A percentile compares a stretch with the other conserved stretches of the same genome.
Conservation (phyloP, 768 basidiomycete genomes). For the Russula brevipes region DNA sequence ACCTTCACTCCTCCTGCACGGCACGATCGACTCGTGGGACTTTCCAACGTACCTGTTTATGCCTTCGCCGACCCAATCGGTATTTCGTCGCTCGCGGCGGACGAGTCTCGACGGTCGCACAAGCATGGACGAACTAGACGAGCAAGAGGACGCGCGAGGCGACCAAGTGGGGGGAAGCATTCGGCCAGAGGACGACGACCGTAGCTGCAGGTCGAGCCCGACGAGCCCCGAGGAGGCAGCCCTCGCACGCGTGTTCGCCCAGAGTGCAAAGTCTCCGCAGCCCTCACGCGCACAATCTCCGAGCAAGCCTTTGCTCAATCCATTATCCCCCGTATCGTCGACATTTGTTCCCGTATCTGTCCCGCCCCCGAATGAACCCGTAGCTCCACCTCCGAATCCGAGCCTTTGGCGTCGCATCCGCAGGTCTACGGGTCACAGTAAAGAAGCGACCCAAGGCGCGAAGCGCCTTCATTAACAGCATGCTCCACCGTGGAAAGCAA, state of each 20-base stretch:
- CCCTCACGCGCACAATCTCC: not conserved
- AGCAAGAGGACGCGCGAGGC: not conserved
- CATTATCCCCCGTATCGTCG: not conserved
- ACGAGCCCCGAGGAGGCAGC: not conserved
- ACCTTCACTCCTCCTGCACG: slow-evolving; percentile 38
- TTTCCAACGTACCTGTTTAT: slow-evolving; percentile 43
- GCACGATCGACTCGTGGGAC: slow-evolving; percentile 78
- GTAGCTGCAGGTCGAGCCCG: too few species aligned
- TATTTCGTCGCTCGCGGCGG: not conserved
- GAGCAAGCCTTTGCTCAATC: not conserved
- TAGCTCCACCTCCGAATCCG: not conserved
- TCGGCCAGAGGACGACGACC: not conserved
- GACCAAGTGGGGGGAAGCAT: not conserved
- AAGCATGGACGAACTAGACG: not conserved
- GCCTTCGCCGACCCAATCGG: slow-evolving; percentile 16
- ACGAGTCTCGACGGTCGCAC: not conserved
- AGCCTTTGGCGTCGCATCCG: slow-evolving; percentile 17
- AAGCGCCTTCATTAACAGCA: slow-evolving; percentile 13
- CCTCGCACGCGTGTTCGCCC: not conserved
- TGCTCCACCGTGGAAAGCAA: not conserved
- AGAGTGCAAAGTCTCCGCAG: not conserved
- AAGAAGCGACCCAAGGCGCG: not conserved
- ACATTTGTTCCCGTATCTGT: not conserved
- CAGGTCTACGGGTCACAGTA: slow-evolving; percentile 7
- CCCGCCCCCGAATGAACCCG: not conserved